Base-by-base conservation (phyloP, 148 eudicot species). In the Simmondsia chinensis region DNA sequence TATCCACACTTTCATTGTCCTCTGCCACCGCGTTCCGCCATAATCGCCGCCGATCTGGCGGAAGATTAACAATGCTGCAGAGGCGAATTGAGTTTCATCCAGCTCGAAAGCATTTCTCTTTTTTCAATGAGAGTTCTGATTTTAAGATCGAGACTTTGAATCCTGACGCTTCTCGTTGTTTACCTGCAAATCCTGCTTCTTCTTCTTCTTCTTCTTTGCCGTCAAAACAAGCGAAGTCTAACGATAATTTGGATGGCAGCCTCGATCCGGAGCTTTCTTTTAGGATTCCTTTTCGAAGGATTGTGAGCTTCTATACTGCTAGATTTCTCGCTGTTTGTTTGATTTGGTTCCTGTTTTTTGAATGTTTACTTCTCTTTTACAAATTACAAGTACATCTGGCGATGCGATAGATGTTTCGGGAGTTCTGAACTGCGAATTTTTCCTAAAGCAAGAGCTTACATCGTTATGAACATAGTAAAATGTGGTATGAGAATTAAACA, bases 141-240 rank as follows among this genome's bases (percentile, higher is more conserved):
- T 80, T 77, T 48, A 65, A 58, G 62, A 60, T 77, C 23, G 89
- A 74, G 61, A 70, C 76, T 1, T 63, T 75, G 48, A 81, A 77
- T 56, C 95, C 87, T 41, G 46, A 48, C 23, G 9, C 33, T 3
- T 43, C 33, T 17, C 29, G 6, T 20, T 20, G 13, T 22, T 37
- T 10, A 3, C 23, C 37, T 57, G 16, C 28, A 12, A 13, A 37
- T 11, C 35, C 33, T 9, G 1, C 37, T 0, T 12, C 20, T 10
- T 10, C 19, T 2, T 4, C 31, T 33, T 6, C 31, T 11, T 26
- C 56, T 7, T 15, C 34, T 30, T 13, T 19, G 0, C 34, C 48
- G 15, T 15, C 48, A 7, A 53, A 49, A 62, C 65, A 27, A 20
- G 9, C 59, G 1, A 76, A 70, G 25, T 46, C 48, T 27, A 48